phyloP scores from a whole-genome alignment of 1,284 basidiomycete species.

The Microbotryomycetes sp. region DNA sequence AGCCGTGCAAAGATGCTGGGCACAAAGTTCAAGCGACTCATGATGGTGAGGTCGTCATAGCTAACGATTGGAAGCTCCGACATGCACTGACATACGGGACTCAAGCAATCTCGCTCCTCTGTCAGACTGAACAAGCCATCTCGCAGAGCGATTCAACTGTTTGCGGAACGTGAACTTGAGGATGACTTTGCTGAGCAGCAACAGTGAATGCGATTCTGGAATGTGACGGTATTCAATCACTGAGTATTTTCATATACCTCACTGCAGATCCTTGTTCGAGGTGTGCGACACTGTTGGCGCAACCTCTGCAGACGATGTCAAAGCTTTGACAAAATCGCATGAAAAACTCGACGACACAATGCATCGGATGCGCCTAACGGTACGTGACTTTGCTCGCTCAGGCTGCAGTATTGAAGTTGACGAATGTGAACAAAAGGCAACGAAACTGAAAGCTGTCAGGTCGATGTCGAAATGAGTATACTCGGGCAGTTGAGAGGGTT shows the following conservation, averaged over 20 bases:
- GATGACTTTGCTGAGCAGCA: conserved; percentile 6
- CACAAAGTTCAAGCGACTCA: too few species aligned
- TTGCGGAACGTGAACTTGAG: conserved; percentile 12
- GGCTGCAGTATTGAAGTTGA: not conserved
- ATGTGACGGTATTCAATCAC: not conserved
- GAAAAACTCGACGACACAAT: conserved; percentile 3
- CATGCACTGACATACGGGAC: not conserved
- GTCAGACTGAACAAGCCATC: not conserved
- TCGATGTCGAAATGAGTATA: not conserved
- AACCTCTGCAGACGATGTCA: not conserved
- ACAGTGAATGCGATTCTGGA: not conserved
- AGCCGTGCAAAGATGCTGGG: too few species aligned
- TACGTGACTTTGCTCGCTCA: not conserved
- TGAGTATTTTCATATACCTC: not conserved
- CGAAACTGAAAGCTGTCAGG: conserved; percentile 12
- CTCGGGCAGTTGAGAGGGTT: not conserved
- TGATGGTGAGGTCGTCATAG: not conserved
- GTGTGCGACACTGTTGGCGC: not conserved
- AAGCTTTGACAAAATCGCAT: not conserved
- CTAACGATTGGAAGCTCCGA: not conserved
- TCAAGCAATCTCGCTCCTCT: not conserved
- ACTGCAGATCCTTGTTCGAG: not conserved
- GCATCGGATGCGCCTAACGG: conserved; percentile 5
- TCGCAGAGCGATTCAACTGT: conserved; percentile 3
- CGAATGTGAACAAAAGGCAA: not conserved